Base-by-base conservation (phyloP, 1,284 basidiomycete genomes). In the Tilletia setariae region DNA sequence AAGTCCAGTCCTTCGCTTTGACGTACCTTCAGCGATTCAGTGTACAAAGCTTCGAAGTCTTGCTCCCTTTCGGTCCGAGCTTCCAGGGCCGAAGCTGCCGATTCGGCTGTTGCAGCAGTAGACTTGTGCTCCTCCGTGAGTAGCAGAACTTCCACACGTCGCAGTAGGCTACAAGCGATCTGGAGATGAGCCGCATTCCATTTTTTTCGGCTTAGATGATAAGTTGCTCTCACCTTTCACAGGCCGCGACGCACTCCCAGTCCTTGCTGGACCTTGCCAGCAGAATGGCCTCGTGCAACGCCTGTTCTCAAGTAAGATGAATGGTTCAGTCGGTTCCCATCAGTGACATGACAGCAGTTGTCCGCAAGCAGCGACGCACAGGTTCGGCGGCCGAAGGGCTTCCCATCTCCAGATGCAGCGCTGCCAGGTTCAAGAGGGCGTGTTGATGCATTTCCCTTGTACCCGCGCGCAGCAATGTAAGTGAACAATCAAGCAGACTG, bases 391-490 rank as follows among this genome's bases (percentile, higher is more conserved):
- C 56, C 13, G 56, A 25, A 19, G 56, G 56, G 35, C 56, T 61
- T 25, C 35, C 56, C 28, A 61, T 61, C n/a, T 61, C 56, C 28
- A 61, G 56, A 16, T 61, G 32, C 0, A 61, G 28, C 3, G 56
- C 56, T 9, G 56, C 56, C 15, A 61, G 56, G 19, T 61, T 61
- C 15, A 61, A 30, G 11, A 61, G 56, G 8, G 56, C 56, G 21
- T 61, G 56, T 30, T 61, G 56, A 61, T 61, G 56, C 56, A 61
- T 61, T 4, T 61, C 56, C 8, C 56, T 61, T 16, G 46, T 7
- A 6, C 6, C 46, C 46, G 35, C 11, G 35, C 11, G 35, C 6
- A 40, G 11, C 6, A 40, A 11, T 40, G 21, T 19, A 16, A n/a
- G 6, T n/a, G 46, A n/a, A 49, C 16, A 16, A 19, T 6, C 7